Evolutionary conservation across 306 rosid species (phyloP), one percentile per base, ranked within the genome.

Genomic region (Datisca glomerata): DNA sequence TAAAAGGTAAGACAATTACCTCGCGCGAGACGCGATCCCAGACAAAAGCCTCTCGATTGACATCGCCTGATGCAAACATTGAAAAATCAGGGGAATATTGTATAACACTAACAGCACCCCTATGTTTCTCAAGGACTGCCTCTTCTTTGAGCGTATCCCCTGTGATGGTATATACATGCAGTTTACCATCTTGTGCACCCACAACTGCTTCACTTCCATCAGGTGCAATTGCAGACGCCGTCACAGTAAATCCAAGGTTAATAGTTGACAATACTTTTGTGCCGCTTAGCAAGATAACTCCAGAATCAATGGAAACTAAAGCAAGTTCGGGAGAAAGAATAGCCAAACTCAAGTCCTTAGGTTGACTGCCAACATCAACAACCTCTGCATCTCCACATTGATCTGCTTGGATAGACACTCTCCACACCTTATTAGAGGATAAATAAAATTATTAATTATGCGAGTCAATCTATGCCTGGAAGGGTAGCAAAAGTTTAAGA

Each of bases 11-110:
- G 29, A 41, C 39, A 60, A 42, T 40, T 69, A 80, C 97, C 74
- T 89, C 97, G 38, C 63, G 60, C 39, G 93, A 55, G 43, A 65
- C 66, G 29, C 74, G 64, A 67, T 83, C 86, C 97, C 97, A 89
- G 40, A 89, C 73, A 29, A 84, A 42, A 50, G 93, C 95, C 75
- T 89, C 97, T 59, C 97, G 76, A 62, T 89, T 89, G 60, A 71
- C 70, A 72, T 89, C 97, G 57, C 86, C 97, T 41, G 97, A 83
- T 60, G 93, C 97, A 77, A 80, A 79, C 97, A 84, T 80, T 39
- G 97, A 80, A 53, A 77, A 65, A 47, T 81, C 87, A 15, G 97
- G 93, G 53, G 97, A 89, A 76, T 89, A 83, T 13, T 61, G 67
- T 52, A 83, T 83, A 54, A 66, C 93, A 66, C 81, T 80, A 44